phyloP scores from a whole-genome alignment of 306 rosid species.

The Cercis canadensis region DNA sequence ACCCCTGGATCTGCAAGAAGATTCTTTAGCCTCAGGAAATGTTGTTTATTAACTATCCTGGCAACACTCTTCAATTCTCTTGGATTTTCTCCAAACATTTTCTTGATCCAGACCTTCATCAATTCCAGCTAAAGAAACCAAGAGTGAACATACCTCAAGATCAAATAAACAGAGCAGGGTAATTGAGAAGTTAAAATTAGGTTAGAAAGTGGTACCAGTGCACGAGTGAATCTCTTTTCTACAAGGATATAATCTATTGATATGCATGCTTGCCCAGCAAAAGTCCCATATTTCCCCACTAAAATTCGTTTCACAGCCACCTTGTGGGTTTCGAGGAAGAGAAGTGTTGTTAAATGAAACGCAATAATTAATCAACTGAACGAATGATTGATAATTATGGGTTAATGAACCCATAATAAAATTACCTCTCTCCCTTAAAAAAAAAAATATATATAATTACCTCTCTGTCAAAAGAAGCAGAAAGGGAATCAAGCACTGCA shows the following conservation, averaged over 20 bases:
- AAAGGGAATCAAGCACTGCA: conserved; percentile 71
- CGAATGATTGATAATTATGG: too few species aligned
- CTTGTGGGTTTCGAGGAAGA: conserved; percentile 37
- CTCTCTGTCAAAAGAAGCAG: conserved; percentile 65
- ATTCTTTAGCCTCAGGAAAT: conserved; percentile 64
- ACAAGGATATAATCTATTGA: conserved; percentile 68
- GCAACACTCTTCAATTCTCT: conserved; percentile 48
- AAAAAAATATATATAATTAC: conserved; percentile 5
- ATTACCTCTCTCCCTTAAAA: too few species aligned
- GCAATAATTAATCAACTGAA: neutral
- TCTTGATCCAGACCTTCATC: conserved; percentile 54
- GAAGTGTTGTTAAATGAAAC: neutral
- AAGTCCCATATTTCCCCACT: conserved; percentile 69
- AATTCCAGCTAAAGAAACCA: conserved; percentile 54
- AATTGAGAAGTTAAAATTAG: neutral
- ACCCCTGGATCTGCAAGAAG: conserved; percentile 53
- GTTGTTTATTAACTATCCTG: conserved; percentile 64
- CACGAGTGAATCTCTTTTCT: conserved; percentile 52
- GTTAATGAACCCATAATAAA: too few species aligned
- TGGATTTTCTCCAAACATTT: conserved; percentile 72
- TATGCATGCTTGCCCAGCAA: conserved; percentile 87
- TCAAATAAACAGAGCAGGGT: neutral
- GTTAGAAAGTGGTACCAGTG: conserved; percentile 48
- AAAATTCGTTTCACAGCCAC: conserved; percentile 58
- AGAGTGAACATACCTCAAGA: neutral